Evolutionary conservation across 768 basidiomycete species (phyloP), one percentile per base, ranked within the genome.

Genomic region (Tulasnella sp.): DNA sequence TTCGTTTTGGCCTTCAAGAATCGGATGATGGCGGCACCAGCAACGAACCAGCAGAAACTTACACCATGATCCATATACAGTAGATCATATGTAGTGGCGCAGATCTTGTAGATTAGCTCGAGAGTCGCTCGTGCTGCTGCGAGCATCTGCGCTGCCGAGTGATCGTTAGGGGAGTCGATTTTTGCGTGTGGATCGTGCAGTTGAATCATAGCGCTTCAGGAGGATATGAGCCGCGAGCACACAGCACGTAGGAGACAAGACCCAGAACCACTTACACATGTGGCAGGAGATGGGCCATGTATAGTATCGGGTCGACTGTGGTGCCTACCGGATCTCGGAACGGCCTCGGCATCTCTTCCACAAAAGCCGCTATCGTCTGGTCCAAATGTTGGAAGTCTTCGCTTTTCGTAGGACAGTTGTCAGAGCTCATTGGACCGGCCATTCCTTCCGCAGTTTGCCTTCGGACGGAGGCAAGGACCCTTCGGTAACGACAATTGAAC

Each of bases 281-380:
- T 11, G 77, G 75, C 19, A 79, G 76, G 16, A 80, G 62, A 69
- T 79, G 77, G 3, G 79, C 78, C 35, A 79, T 77, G 72, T 87
- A 89, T 37, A 90, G 80, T 72, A 88, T 85, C 52, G 84, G 81
- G 59, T 86, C 85, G 17, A 90, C 81, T 16, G 79, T 74, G 22
- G 81, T 81, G 1, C 73, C 63, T 8, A 40, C 41, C 0, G 72
- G 59, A 47, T 72, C 36, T 5, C 40, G 36, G 29, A 65, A 74
- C 36, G 68, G 74, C 4, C 34, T 41, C 26, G 74, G 74, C 29
- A 74, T 52, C 5, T 64, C 74, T 37, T 16, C 16, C 5, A 52
- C 36, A 35, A 74, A 74, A 7, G 73, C 35, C 2, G 36, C 40
- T n/a, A 74, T 66, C 4, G 40, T 37, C 19, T 37, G 67, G 3